Evolutionary conservation across 768 basidiomycete species (phyloP), one percentile per base, ranked within the genome.

Genomic region (Leccinum sublutescens): DNA sequence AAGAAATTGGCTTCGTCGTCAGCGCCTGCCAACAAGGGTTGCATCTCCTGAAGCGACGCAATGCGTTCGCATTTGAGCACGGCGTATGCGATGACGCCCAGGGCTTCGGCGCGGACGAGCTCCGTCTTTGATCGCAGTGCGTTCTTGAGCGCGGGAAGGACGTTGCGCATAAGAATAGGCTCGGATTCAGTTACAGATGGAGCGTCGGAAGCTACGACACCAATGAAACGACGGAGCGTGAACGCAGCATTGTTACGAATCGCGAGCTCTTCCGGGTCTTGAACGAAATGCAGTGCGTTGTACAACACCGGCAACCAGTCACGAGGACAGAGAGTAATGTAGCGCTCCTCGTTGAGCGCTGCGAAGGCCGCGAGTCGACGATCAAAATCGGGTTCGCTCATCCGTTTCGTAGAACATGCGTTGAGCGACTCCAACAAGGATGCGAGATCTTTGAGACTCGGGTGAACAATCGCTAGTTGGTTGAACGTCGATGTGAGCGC

Each of bases 1-100:
- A 99, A 98, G 77, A 98, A 95, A 69, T 89, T 95, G 33, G 93
- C 94, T 73, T 99, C 96, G 52, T 91, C 88, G 68, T 98, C 95
- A 1, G 93, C 95, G 17, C 80, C 85, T 8, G 91, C 92, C 33
- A 98, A 80, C 7, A 98, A 75, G 11, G 86, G 80, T 23, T 77
- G 84, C 85, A 98, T 87, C 68, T 98, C 95, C 52, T 85, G 85
- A 27, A 98, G 74, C 2, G 82, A 72, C 0, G 76, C 68, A 31
- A 95, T 76, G 19, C 78, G 74, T 6, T 80, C 76, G 63, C 89
- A 91, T 60, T 81, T 83, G 36, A 79, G 76, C 6, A 95, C 86
- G 1, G 89, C 86, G 63, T 88, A 83, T 0, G 88, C 86, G 58
- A 98, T 75, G 17, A 98, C 91, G 4, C 82, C 79, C 2, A 98